phyloP scores from a whole-genome alignment of 2,329 filamentous ascomycete genomes.

The Diaporthe nobilis region DNA sequence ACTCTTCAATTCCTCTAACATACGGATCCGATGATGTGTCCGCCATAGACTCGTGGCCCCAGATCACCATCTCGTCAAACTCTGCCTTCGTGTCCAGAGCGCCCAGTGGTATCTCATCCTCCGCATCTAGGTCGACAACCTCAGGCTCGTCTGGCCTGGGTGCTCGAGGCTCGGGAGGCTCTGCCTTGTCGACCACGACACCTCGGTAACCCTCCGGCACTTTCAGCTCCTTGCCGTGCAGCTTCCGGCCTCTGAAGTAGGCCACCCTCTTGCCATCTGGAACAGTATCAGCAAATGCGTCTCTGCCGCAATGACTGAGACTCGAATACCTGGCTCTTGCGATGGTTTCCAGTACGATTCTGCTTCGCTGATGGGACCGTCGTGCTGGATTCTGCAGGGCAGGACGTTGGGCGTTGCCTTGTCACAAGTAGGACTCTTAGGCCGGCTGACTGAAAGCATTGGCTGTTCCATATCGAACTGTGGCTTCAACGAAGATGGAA shows the following conservation, averaged over 20 bases:
- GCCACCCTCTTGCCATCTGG: slow-evolving; percentile 68
- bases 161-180: slow-evolving; percentile 51
- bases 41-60: slow-evolving; percentile 81
- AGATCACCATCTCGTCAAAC: slow-evolving; percentile 85
- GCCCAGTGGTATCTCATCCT: slow-evolving; percentile 65
- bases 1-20: slow-evolving; percentile 82
- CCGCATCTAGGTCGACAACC: slow-evolving; percentile 53
- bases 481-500: not conserved
- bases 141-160: slow-evolving; percentile 47
- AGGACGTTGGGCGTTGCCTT: slow-evolving; percentile 78
- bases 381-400: slow-evolving; percentile 84
- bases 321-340: slow-evolving; percentile 42
- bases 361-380: slow-evolving; percentile 76
- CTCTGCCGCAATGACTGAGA: not conserved
- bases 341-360: slow-evolving; percentile 79
- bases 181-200: slow-evolving; percentile 67
- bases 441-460: slow-evolving; percentile 57
- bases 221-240: slow-evolving; percentile 76
- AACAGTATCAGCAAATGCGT: slow-evolving; percentile 30
- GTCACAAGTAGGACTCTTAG: slow-evolving; percentile 40
- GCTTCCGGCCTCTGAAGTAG: slow-evolving; percentile 85
- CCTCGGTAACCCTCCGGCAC: slow-evolving; percentile 82
- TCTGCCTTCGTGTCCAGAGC: slow-evolving; percentile 73
- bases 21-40: slow-evolving; percentile 77
- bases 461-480: slow-evolving; percentile 55